These are phyloP conservation scores for Albophoma yamanashiensis DNA, from an alignment of 2,329 filamentous ascomycete species.

Conservation along the genomic window DNA sequence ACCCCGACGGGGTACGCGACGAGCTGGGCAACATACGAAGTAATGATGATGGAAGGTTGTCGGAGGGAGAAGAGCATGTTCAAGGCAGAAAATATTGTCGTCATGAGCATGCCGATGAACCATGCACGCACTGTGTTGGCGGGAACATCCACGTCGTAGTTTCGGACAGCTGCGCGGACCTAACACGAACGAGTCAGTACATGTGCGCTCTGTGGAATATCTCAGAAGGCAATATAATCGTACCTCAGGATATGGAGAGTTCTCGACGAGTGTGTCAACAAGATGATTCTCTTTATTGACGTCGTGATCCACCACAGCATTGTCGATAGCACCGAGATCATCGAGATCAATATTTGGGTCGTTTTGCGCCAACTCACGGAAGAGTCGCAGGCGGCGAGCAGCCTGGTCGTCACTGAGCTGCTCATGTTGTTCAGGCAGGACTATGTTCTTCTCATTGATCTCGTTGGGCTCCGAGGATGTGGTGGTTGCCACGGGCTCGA, in stretches of 20 bases:
- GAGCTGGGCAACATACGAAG: conserved; percentile 26
- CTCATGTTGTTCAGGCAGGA: not conserved
- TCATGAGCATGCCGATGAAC: conserved; percentile 33
- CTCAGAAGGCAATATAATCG: not conserved
- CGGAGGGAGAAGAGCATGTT: conserved; percentile 29
- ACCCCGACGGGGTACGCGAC: conserved; percentile 32
- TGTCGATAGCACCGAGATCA: not conserved
- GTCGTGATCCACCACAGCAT: not conserved
- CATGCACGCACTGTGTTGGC: conserved; percentile 30
- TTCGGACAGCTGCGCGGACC: conserved; percentile 23
- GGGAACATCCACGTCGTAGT: conserved; percentile 24
- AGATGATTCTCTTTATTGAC: not conserved
- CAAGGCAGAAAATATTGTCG: conserved; percentile 31
- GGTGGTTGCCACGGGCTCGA: not conserved
- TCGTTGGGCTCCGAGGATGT: not conserved
- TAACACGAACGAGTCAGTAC: conserved; percentile 3
- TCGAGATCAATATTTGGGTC: not conserved
- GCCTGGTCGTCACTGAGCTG: not conserved
- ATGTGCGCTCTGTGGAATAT: not conserved
- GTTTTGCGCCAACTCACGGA: not conserved
- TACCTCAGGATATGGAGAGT: not conserved
- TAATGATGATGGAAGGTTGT: conserved; percentile 25
- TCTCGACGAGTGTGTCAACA: not conserved
- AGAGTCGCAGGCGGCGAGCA: not conserved
- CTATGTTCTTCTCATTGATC: not conserved